Evolutionary conservation across 2,329 filamentous ascomycete species (phyloP).

Genomic region (Ophiostoma novo-ulmi): DNA sequence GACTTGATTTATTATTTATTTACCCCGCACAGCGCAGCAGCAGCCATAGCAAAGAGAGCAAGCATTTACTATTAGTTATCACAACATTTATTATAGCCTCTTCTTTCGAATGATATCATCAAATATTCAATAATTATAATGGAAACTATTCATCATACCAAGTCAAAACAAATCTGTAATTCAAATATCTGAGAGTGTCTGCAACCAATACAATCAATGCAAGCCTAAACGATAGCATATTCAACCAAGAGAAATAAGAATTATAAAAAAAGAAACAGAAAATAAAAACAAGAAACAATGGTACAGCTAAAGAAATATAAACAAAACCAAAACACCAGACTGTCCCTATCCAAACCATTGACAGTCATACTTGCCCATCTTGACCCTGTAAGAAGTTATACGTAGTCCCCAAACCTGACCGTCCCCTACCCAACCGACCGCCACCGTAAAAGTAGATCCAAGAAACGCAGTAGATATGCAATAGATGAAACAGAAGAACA

Average conservation of each 20-base stretch:
- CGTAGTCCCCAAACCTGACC: background rate
- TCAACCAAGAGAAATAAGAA: background rate
- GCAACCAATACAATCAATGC: background rate
- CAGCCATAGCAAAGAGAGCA: background rate
- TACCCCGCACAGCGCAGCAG: slow-evolving; percentile 6
- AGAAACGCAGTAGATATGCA: background rate
- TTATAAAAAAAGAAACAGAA: background rate
- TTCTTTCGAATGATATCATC: background rate
- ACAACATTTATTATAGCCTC: background rate
- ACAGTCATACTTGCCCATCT: background rate
- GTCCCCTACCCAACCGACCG: background rate
- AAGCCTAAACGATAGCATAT: background rate
- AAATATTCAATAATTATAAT: no score
- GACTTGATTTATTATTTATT: background rate
- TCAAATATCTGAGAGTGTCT: background rate
- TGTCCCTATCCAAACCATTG: slow-evolving; percentile 2
- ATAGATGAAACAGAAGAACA: background rate
- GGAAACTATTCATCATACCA: background rate
- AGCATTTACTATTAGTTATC: background rate
- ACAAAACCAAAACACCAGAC: slow-evolving; percentile 4
- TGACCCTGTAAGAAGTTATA: background rate
- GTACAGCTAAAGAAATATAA: background rate
- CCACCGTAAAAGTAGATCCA: background rate
- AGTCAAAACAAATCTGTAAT: background rate
- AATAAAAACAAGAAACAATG: background rate